Base-by-base conservation (phyloP, 176 grass and related monocot genomes). In the Guadua angustifolia region DNA sequence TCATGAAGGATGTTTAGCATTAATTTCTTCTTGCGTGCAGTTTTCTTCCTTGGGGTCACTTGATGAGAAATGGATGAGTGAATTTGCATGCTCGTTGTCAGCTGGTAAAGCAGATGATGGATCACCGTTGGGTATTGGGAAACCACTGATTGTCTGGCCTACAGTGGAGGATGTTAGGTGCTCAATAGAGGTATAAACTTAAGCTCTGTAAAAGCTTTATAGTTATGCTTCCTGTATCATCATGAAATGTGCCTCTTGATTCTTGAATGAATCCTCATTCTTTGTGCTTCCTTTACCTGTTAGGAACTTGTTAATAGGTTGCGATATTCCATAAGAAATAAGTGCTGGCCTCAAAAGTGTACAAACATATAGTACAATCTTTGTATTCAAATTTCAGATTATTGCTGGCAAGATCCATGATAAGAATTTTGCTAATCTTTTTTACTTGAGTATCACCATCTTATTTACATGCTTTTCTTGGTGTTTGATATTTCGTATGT, bases 1-100 rank as follows among this genome's bases (percentile, higher is more conserved):
- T 58, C 33, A 63, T 72, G 33, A 55, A 32, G 74, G 9, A 77
- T 74, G 4, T 13, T 62, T 55, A 45, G 2, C 79, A 90, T 74
- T 57, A 18, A 18, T 74, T 66, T 67, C 64, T 71, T 88, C 18
- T n/a, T 69, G 80, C 24, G 42, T 90, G 71, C 84, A 95, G 93
- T 98, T 98, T 83, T 98, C 95, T 40, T 98, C 93, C 49, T 82
- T 98, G 71, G 95, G 95, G 25, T 98, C 95, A 80, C 84, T 98
- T 86, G 93, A 98, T 88, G 95, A 95, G 64, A 98, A 92, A 87
- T 98, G 95, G 95, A 82, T 95, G 82, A 88, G 38, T 79, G 95
- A 95, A 52, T 93, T 98, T 87, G 66, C 86, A 83, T 84, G 35
- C 32, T 93, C 95, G 3, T 73, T 98, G 62, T 98, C 95, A 46